phyloP scores from a whole-genome alignment of 805 yeast genomes.

The Metschnikowia similis region DNA sequence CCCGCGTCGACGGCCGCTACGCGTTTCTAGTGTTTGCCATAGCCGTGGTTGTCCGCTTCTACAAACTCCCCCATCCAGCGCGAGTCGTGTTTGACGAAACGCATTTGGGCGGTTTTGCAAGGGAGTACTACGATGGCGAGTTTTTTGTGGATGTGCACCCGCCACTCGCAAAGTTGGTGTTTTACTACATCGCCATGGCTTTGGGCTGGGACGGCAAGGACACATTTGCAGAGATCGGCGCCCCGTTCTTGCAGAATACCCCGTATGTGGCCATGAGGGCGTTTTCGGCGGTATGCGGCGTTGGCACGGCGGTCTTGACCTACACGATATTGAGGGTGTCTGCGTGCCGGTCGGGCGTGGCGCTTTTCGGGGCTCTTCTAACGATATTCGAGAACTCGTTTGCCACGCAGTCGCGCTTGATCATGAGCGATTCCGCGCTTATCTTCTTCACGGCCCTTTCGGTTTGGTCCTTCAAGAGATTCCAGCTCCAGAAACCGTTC shows the following conservation, averaged over 20 bases:
- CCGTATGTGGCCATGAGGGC: conserved; percentile 56
- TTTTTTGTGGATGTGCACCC: conserved; percentile 73
- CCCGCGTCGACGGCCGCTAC: conserved; percentile 13
- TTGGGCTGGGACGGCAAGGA: conserved; percentile 49
- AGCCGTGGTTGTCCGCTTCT: conserved; percentile 26
- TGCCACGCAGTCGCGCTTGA: conserved; percentile 54
- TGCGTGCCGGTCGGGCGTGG: conserved; percentile 48
- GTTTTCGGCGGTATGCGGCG: conserved; percentile 54
- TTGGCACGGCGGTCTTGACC: conserved; percentile 47
- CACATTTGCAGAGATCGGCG: conserved; percentile 42
- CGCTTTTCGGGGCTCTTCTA: conserved; percentile 49
- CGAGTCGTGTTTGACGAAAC: conserved; percentile 49
- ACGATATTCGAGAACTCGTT: conserved; percentile 62
- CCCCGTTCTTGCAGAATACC: conserved; percentile 22
- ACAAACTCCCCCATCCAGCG: conserved; percentile 31
- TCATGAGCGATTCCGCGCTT: conserved; percentile 40
- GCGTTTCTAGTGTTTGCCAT: conserved; percentile 12
- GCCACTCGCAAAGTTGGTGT: conserved; percentile 61
- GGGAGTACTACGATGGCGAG: conserved; percentile 49
- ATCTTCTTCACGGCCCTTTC: conserved; percentile 45
- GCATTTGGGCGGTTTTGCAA: conserved; percentile 37
- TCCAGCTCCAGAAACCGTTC: conserved; percentile 45
- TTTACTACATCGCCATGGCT: conserved; percentile 48
- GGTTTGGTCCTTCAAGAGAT: conserved; percentile 48
- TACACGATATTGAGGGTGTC: conserved; percentile 53